Evolutionary conservation across 2,329 filamentous ascomycete genomes (phyloP).

Genomic region (Chaetomiaceae sp.): DNA sequence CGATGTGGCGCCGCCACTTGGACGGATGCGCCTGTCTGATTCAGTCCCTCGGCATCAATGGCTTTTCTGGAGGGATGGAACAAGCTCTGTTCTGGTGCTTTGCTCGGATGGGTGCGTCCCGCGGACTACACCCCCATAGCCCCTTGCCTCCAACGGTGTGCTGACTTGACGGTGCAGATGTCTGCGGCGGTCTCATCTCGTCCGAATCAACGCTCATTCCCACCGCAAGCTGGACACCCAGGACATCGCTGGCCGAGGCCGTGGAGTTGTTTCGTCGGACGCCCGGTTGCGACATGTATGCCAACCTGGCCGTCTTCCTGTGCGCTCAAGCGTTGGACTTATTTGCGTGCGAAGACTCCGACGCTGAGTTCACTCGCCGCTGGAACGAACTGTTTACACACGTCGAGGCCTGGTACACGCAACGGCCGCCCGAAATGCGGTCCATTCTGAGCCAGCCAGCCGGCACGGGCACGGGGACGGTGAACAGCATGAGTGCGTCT

Average conservation of each 20-base stretch:
- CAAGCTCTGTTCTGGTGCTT: constrained; percentile 3
- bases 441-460: constrained; percentile 1
- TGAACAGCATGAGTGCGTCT: no score
- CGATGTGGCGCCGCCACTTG: neutral
- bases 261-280: neutral
- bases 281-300: neutral
- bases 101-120: neutral
- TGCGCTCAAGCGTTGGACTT: neutral
- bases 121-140: neutral
- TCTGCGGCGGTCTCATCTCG: constrained; percentile 1
- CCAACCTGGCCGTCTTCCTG: neutral
- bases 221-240: neutral
- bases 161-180: neutral
- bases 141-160: neutral
- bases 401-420: neutral
- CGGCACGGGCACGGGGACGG: no score
- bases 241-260: neutral
- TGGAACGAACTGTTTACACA: neutral
- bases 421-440: neutral
- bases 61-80: neutral
- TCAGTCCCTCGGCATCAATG: neutral
- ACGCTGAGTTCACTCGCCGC: constrained; percentile 1
- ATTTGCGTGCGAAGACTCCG: neutral
- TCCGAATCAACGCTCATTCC: neutral
- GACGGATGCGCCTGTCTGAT: constrained; percentile 2